These are phyloP conservation scores for Chaetomiaceae sp. DNA, from an alignment of 2,329 filamentous ascomycete genomes.

Conservation along the genomic window DNA sequence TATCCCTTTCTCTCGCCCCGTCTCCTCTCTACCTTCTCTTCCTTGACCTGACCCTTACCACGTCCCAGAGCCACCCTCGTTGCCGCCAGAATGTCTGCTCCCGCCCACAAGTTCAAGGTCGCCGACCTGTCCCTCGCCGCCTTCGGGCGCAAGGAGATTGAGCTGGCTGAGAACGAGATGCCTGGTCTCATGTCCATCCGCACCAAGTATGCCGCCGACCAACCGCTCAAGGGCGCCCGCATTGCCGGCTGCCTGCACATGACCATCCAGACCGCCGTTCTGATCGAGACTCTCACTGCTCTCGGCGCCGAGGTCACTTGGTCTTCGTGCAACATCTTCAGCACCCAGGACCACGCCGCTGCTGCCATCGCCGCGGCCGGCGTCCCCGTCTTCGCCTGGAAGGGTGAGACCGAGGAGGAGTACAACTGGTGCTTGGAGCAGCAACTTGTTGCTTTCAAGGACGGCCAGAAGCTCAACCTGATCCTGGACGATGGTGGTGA, in stretches of 20 bases:
- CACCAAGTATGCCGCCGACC: conserved; percentile 82
- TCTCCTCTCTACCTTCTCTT: not conserved
- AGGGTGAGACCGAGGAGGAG: conserved; percentile 97
- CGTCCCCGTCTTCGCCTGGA: conserved; percentile 77
- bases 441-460: conserved; percentile 95
- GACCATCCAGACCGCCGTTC: conserved; percentile 99
- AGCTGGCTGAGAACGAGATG: conserved; percentile 95
- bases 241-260: conserved; percentile 99
- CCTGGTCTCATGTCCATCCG: conserved; percentile 96
- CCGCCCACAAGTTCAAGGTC: conserved; percentile 95
- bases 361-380: conserved; percentile 93
- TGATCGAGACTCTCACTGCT: conserved; percentile 93
- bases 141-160: conserved; percentile 98
- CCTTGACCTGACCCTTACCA: conserved; percentile 12
- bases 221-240: conserved; percentile 89
- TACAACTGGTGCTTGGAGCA: conserved; percentile 99
- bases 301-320: conserved; percentile 98
- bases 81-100: conserved; percentile 58
- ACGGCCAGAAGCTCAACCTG: conserved; percentile 92
- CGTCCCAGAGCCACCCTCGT: conserved; percentile 4
- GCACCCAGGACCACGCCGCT: conserved; percentile 96
- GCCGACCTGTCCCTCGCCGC: conserved; percentile 95
- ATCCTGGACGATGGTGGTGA: conserved; percentile 99
- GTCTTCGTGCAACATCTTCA: conserved; percentile 99
- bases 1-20: not conserved